phyloP scores from a whole-genome alignment of 305 asterid genomes.

The Fraxinus baroniana region DNA sequence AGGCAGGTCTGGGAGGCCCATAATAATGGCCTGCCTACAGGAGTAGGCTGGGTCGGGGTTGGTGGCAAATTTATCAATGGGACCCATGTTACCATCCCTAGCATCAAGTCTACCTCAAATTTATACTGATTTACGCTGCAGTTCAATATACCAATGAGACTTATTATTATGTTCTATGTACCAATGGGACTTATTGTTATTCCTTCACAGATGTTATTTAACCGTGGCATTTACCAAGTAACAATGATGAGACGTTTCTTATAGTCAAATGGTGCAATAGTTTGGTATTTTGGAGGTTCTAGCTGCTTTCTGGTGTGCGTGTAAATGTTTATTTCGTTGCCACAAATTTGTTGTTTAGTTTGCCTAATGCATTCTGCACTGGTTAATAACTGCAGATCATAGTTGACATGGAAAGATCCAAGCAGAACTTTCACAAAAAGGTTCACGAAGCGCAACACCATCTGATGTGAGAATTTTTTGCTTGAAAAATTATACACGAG shows the following conservation, averaged over 20 bases:
- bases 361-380: slow-evolving; percentile 12
- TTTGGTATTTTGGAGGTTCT: slow-evolving; percentile 14
- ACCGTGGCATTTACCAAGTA: slow-evolving; percentile 2
- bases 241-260: slow-evolving; percentile 7
- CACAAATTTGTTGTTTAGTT: slow-evolving; percentile 3
- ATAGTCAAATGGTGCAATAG: background rate
- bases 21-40: background rate
- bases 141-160: background rate
- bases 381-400: slow-evolving; percentile 59
- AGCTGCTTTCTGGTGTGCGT: background rate
- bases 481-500: slow-evolving; percentile 18
- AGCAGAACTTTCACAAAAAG: slow-evolving; percentile 70
- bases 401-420: slow-evolving; percentile 94
- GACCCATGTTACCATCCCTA: background rate
- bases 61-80: background rate
- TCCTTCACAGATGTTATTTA: background rate
- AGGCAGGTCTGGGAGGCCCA: background rate
- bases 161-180: background rate
- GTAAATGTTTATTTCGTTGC: slow-evolving; percentile 5
- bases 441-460: slow-evolving; percentile 59
- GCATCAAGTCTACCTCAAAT: background rate
- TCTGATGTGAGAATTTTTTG: slow-evolving; percentile 56
- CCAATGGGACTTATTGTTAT: background rate
- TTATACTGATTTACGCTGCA: background rate
- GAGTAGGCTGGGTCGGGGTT: background rate